Percentiles rank a stretch among this genome's conserved stretches.
These are phyloP conservation scores for Trichoderma aggressivum DNA, from an alignment of 2,329 filamentous ascomycete species.

Conservation along the genomic window DNA sequence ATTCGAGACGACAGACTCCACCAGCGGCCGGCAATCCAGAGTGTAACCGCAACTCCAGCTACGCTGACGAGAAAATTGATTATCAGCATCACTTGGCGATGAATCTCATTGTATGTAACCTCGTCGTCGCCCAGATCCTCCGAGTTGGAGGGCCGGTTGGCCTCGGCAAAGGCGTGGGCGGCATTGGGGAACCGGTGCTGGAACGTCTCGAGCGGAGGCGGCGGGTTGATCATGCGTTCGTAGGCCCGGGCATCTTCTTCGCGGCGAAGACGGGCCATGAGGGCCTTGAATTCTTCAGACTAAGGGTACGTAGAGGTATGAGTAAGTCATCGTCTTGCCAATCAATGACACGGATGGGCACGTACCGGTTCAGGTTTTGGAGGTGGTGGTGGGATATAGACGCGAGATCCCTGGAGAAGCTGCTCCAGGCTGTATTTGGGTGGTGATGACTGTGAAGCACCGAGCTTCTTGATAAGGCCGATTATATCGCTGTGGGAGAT, in stretches of 20 bases:
- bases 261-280: conserved; percentile 80
- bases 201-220: conserved; percentile 54
- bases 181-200: conserved; percentile 54
- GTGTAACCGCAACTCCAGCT: conserved; percentile 69
- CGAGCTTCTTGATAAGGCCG: conserved; percentile 55
- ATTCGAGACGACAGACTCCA: conserved; percentile 70
- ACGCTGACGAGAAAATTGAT: conserved; percentile 89
- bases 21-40: conserved; percentile 75
- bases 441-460: conserved; percentile 29
- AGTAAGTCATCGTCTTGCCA: conserved; percentile 17
- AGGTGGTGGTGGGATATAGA: conserved; percentile 77
- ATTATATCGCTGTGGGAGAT: conserved; percentile 70
- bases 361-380: conserved; percentile 74
- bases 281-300: conserved; percentile 76
- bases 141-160: conserved; percentile 45
- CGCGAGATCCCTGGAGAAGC: conserved; percentile 66
- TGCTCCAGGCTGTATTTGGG: conserved; percentile 56
- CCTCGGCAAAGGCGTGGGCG: conserved; percentile 55
- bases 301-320: conserved; percentile 32
- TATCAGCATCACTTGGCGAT: conserved; percentile 79
- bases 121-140: conserved; percentile 58
- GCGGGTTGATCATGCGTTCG: conserved; percentile 70
- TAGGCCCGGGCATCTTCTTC: conserved; percentile 82
- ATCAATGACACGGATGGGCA: conserved; percentile 17
- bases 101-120: conserved; percentile 67